Base-by-base conservation (phyloP, 768 basidiomycete genomes). In the Gymnopilus dilepis region DNA sequence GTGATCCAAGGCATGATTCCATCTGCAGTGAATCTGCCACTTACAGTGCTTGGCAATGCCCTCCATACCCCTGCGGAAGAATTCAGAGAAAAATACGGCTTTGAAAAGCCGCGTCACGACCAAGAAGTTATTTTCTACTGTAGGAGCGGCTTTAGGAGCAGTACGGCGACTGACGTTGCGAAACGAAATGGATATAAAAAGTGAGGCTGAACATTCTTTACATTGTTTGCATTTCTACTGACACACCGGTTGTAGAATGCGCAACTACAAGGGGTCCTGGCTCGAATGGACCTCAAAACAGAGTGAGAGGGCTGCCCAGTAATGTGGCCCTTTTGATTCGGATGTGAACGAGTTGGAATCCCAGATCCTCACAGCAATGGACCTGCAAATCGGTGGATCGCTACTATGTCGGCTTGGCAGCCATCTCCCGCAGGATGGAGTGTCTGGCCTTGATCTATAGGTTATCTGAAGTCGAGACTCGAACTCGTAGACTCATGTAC, bases 1-100 rank as follows among this genome's bases (percentile, higher is more conserved):
- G 92, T 95, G 43, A 84, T 91, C 13, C 92, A 94, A 71, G 96
- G 96, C 12, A 90, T 90, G 72, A 97, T 98, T 64, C 96, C 96
- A 6, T 94, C 94, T 22, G 84, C 94, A 17, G 93, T 97, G 69
- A 93, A 95, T 74, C 75, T 98, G 19, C 95, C 96, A 4, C 84
- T 98, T 38, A 89, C 91, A 6, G 83, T 83, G n/a, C 82, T 98
- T 40, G 78, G 85, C 31, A 83, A 81, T 38, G 85, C 92, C 15
- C 73, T 98, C 26, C 80, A 86, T 65, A 72, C 92, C 38, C 70
- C 72, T 15, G 70, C 79, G n/a, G 77, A 77, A 17, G 79, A 77
- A 13, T 95, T 94, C 77, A 78, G 79, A 52, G 76, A 80, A 34
- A 85, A 82, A 62, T 84, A 86, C 65, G 89, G 92, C 3, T 95